Percentiles rank a stretch among this genome's conserved stretches.
phyloP scores from a whole-genome alignment of 352 stramenopile genomes.

The Phytophthora palmivora region DNA sequence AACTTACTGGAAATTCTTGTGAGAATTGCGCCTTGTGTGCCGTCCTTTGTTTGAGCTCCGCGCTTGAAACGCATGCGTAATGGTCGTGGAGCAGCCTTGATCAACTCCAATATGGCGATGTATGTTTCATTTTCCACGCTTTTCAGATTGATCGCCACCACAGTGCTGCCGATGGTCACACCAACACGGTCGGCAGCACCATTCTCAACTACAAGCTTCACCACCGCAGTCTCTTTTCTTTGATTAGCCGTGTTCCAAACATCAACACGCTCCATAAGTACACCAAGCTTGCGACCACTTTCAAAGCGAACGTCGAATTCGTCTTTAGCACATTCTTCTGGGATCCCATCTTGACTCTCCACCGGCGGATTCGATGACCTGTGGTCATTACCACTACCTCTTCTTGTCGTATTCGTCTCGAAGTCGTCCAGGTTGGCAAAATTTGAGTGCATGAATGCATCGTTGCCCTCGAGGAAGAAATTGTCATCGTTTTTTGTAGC shows the following conservation, averaged over 20 bases:
- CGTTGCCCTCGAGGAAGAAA: conserved; percentile 71
- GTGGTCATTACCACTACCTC: conserved; percentile 15
- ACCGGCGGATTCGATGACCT: conserved; percentile 17
- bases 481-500: conserved; percentile 43
- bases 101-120: conserved; percentile 71
- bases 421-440: conserved; percentile 77
- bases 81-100: conserved; percentile 78
- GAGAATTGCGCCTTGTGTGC: conserved; percentile 71
- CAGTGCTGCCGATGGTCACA: conserved; percentile 69
- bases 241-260: conserved; percentile 65
- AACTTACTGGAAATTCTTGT: conserved; percentile 82
- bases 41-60: conserved; percentile 69
- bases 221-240: conserved; percentile 69
- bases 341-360: conserved; percentile 25
- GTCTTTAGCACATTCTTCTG: conserved; percentile 47
- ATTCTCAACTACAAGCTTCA: conserved; percentile 86
- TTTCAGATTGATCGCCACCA: conserved; percentile 76
- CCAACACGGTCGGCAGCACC: conserved; percentile 72
- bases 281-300: conserved; percentile 76
- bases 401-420: conserved; percentile 16
- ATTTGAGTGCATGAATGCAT: conserved; percentile 66
- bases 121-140: conserved; percentile 68
- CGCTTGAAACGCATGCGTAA: conserved; percentile 80
- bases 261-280: conserved; percentile 85
- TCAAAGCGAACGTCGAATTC: conserved; percentile 87